Evolutionary conservation across 352 stramenopile species (phyloP).

Genomic region (Globisporangium nodosum): DNA sequence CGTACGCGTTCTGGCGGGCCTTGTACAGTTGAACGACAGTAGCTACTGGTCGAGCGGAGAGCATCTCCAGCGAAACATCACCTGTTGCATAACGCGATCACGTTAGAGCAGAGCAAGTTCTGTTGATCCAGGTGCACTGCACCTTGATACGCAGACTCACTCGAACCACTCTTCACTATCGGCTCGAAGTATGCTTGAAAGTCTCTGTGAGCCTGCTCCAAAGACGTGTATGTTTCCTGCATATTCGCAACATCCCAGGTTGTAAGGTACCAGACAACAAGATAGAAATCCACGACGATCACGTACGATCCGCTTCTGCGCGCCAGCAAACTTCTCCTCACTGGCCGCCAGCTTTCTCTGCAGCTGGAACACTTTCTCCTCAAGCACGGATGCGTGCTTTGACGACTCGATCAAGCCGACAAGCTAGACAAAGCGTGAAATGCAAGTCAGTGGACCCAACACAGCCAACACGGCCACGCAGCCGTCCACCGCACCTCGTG

Average conservation of each 20-base stretch:
- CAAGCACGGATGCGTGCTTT: constrained; percentile 44
- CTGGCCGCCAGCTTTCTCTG: constrained; percentile 47
- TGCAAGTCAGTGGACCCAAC: not conserved
- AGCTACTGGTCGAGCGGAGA: constrained; percentile 34
- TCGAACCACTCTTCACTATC: constrained; percentile 36
- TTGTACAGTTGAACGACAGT: constrained; percentile 49
- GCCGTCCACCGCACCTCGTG: constrained; percentile 31
- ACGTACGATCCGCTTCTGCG: constrained; percentile 49
- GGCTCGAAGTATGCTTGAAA: constrained; percentile 45
- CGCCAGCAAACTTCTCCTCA: constrained; percentile 40
- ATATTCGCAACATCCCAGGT: not conserved
- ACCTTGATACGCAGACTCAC: constrained; percentile 15
- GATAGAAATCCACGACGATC: not conserved
- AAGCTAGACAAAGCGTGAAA: constrained; percentile 22
- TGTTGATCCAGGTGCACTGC: not conserved
- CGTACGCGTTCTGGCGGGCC: constrained; percentile 50
- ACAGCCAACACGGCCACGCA: too few relatives aligned
- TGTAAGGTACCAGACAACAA: not conserved
- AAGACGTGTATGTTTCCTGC: constrained; percentile 32
- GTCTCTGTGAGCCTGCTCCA: constrained; percentile 38
- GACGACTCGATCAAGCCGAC: constrained; percentile 66
- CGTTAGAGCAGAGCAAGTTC: not conserved
- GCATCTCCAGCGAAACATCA: constrained; percentile 34
- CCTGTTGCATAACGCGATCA: constrained; percentile 7
- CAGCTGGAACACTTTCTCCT: constrained; percentile 57